phyloP scores from a whole-genome alignment of 257 asterid genomes.

The Plantago major region DNA sequence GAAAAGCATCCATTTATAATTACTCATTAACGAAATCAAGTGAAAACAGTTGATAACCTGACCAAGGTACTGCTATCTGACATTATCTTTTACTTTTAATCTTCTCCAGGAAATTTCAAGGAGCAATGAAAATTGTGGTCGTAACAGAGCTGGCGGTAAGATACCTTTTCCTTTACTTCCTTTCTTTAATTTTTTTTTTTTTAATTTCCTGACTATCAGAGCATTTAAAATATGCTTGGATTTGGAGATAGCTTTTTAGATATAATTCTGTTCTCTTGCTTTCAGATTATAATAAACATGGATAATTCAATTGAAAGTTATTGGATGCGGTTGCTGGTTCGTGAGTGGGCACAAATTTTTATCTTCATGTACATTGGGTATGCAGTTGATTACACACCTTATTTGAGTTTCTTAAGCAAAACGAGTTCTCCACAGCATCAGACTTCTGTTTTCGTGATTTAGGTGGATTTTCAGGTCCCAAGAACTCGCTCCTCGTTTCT shows the following conservation, averaged over 20 bases:
- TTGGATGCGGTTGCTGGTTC: slow-evolving; percentile 71
- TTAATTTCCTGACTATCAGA: background rate
- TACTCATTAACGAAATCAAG: background rate
- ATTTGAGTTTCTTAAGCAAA: background rate
- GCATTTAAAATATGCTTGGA: background rate
- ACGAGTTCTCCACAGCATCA: background rate
- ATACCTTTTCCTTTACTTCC: background rate
- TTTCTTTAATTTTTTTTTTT: background rate
- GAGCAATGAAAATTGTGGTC: slow-evolving; percentile 76
- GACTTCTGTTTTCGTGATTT: background rate
- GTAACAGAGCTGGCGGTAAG: slow-evolving; percentile 79
- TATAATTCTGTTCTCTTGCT: slow-evolving; percentile 10
- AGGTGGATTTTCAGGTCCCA: slow-evolving; percentile 87
- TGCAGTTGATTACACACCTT: slow-evolving; percentile 12
- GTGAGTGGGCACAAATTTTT: slow-evolving; percentile 81
- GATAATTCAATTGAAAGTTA: slow-evolving; percentile 52
- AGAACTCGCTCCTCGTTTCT: slow-evolving; percentile 60
- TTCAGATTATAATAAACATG: slow-evolving; percentile 60
- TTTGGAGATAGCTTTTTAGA: slow-evolving; percentile 1
- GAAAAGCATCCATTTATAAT: background rate
- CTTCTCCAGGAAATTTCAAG: slow-evolving; percentile 70
- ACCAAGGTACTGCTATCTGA: background rate
- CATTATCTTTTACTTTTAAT: background rate
- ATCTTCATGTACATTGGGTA: slow-evolving; percentile 78
- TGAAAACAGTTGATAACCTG: no score